Conservation (phyloP, 768 basidiomycete species). For the Hygrophoropsis aurantiaca region DNA sequence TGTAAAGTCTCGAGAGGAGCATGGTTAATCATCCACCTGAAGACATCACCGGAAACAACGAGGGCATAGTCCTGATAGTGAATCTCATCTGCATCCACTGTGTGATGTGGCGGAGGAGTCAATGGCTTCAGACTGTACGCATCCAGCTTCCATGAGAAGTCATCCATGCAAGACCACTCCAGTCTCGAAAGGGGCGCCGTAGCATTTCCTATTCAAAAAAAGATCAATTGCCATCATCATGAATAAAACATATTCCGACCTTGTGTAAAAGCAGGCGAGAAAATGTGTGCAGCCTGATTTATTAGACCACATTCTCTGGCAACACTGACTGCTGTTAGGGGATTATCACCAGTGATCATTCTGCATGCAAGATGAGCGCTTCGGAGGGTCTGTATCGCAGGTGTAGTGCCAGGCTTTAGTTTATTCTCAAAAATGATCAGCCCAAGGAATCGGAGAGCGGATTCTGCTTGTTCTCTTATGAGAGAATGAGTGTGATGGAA, state of each 20-base stretch:
- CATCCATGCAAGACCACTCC: conserved; percentile 93
- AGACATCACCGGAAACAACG: conserved; percentile 92
- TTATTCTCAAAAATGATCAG: conserved; percentile 98
- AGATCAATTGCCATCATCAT: conserved; percentile 4
- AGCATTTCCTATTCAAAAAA: conserved; percentile 56
- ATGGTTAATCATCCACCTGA: conserved; percentile 97
- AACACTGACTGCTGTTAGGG: conserved; percentile 94
- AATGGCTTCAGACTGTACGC: conserved; percentile 84
- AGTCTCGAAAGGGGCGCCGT: conserved; percentile 57
- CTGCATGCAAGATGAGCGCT: conserved; percentile 89
- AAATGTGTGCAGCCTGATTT: conserved; percentile 86
- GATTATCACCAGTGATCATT: conserved; percentile 99
- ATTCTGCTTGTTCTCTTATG: conserved; percentile 89
- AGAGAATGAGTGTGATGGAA: conserved; percentile 2
- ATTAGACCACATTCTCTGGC: conserved; percentile 92
- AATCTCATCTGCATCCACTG: conserved; percentile 68
- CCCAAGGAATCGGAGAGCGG: conserved; percentile 85
- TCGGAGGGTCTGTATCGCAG: conserved; percentile 86
- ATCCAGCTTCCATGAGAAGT: conserved; percentile 81
- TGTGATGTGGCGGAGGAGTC: conserved; percentile 66
- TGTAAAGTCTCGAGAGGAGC: conserved; percentile 93
- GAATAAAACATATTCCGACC: conserved; percentile 42
- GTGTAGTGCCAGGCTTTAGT: conserved; percentile 87
- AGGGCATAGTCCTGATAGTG: conserved; percentile 87
- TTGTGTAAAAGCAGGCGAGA: conserved; percentile 73